A percentile compares a stretch with the other conserved stretches of the same genome.
phyloP scores from a whole-genome alignment of 345 rosid genomes.

The Leavenworthia alabamica region DNA sequence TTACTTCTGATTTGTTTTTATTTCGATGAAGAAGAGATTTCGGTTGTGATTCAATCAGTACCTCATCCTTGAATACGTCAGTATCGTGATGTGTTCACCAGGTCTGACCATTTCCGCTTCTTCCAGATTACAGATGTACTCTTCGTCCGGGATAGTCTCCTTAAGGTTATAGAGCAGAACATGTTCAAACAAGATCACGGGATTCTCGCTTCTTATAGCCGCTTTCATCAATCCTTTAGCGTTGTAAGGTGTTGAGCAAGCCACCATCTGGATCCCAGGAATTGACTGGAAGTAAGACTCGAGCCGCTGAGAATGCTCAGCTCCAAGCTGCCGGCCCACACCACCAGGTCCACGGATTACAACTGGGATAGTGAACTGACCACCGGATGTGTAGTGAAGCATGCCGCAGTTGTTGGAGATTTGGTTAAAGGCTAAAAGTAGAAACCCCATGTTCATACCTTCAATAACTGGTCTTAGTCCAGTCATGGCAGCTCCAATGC shows the following conservation, averaged over 20 bases:
- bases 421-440: conserved; percentile 88
- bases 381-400: conserved; percentile 96
- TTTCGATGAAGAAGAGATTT: not conserved
- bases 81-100: conserved; percentile 73
- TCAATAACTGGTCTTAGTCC: conserved; percentile 76
- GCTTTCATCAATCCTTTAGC: conserved; percentile 96
- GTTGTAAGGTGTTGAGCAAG: conserved; percentile 85
- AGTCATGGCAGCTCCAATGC: conserved; percentile 89
- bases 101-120: conserved; percentile 96
- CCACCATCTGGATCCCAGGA: conserved; percentile 96
- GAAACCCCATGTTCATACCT: conserved; percentile 96
- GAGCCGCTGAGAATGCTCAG: conserved; percentile 87
- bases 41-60: conserved; percentile 30
- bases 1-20: not conserved
- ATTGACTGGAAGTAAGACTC: conserved; percentile 90
- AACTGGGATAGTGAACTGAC: conserved; percentile 74
- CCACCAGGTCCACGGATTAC: conserved; percentile 95
- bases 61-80: conserved; percentile 88
- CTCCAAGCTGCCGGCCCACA: conserved; percentile 89
- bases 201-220: conserved; percentile 86
- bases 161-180: conserved; percentile 89
- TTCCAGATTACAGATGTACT: conserved; percentile 76
- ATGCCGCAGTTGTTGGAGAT: conserved; percentile 95
- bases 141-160: conserved; percentile 81
- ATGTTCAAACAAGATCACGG: conserved; percentile 85